These are phyloP conservation scores for Penicillium soppii DNA, from an alignment of 495 filamentous ascomycete genomes.

Conservation along the genomic window DNA sequence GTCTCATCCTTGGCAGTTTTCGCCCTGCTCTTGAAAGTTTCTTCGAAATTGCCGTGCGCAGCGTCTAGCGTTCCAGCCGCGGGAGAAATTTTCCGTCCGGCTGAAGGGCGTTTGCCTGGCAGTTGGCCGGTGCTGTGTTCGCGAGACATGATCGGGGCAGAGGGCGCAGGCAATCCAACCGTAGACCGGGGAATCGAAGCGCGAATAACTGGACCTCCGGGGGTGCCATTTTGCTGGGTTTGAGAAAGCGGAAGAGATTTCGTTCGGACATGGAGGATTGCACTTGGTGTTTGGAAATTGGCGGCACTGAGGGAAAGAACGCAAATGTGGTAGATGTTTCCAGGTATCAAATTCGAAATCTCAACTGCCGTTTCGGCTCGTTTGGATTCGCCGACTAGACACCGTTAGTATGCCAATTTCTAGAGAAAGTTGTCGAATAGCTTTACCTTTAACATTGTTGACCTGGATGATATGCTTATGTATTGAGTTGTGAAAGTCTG, in stretches of 20 bases:
- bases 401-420: slow-evolving; percentile 10
- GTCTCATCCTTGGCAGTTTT: slow-evolving; percentile 38
- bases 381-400: slow-evolving; percentile 78
- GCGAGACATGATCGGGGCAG: slow-evolving; percentile 57
- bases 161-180: slow-evolving; percentile 51
- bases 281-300: slow-evolving; percentile 88
- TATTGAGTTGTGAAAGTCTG: slow-evolving; percentile 72
- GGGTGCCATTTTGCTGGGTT: slow-evolving; percentile 50
- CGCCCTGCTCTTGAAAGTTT: slow-evolving; percentile 31
- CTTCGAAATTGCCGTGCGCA: slow-evolving; percentile 33
- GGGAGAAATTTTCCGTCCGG: slow-evolving; percentile 76
- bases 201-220: slow-evolving; percentile 39
- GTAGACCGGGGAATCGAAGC: slow-evolving; percentile 48
- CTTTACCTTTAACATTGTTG: slow-evolving; percentile 82
- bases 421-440: not conserved
- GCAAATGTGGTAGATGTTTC: slow-evolving; percentile 87
- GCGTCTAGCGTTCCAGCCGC: slow-evolving; percentile 58
- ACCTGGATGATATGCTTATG: slow-evolving; percentile 88
- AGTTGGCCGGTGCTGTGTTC: slow-evolving; percentile 60
- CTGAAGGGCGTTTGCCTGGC: slow-evolving; percentile 61
- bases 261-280: slow-evolving; percentile 77
- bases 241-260: slow-evolving; percentile 53
- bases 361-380: slow-evolving; percentile 86
- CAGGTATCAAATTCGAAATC: slow-evolving; percentile 78
- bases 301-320: slow-evolving; percentile 85